Percentiles rank a stretch among this genome's conserved stretches.
phyloP scores from a whole-genome alignment of 139 green algal species.

The Coelastrella sp. region DNA sequence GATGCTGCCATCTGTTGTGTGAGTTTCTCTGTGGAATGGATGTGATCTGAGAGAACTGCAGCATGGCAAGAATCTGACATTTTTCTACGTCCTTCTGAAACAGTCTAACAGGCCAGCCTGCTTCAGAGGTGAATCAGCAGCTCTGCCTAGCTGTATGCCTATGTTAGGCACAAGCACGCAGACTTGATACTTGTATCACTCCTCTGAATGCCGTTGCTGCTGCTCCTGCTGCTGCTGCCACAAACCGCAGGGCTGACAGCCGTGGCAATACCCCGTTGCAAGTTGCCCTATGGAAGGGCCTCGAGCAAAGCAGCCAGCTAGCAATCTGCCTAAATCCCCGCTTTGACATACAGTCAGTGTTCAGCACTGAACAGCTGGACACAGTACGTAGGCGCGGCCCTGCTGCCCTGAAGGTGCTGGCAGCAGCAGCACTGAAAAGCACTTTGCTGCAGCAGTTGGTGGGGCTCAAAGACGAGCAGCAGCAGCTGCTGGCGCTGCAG shows the following conservation, averaged over 20 bases:
- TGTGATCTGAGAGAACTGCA: too few species aligned
- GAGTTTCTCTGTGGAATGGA: too few species aligned
- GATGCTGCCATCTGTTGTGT: too few species aligned
- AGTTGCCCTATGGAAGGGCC: neutral
- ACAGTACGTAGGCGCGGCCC: neutral
- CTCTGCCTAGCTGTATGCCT: too few species aligned
- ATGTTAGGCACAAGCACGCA: too few species aligned
- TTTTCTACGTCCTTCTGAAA: too few species aligned
- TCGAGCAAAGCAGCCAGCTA: neutral
- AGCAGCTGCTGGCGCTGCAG: neutral
- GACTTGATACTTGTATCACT: neutral
- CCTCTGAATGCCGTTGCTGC: neutral
- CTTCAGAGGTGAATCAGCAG: too few species aligned
- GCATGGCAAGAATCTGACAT: too few species aligned
- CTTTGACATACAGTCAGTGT: neutral
- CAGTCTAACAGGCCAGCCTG: too few species aligned
- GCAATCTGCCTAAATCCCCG: neutral
- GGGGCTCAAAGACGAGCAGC: neutral
- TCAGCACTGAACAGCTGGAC: neutral
- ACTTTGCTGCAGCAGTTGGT: slow-evolving; percentile 1
- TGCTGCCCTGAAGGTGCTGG: neutral
- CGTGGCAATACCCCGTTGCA: neutral
- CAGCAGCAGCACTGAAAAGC: neutral
- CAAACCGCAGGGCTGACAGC: neutral
- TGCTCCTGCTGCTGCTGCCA: neutral